Base-by-base conservation (phyloP, 352 stramenopile genomes). In the Globisporangium echinulatum region DNA sequence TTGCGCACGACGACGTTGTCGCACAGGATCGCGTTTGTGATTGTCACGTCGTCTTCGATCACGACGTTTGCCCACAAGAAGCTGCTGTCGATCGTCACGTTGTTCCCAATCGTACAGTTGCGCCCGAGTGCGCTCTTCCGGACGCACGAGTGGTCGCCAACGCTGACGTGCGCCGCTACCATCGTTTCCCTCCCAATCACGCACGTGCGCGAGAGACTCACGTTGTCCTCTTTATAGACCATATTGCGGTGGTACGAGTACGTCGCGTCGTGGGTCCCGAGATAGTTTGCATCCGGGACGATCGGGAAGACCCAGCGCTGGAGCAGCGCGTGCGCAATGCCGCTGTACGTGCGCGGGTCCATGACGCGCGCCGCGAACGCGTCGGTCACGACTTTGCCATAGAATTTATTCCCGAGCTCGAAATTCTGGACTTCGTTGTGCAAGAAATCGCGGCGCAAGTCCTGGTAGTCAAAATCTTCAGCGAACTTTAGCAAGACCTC, bases 381-480 rank as follows among this genome's bases (percentile, higher is more conserved):
- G 48, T 94, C 89, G 44, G 77, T 81, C 4, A 98, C 71, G 13
- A 99, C 74, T 64, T 98, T 88, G 7, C 83, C 92, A 57, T 97
- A 98, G 56, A 99, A 98, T 52, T 97, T 95, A 55, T 98, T 98
- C 64, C 97, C 96, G 48, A 99, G 77, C 60, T 99, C 96, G 69
- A 97, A 96, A 78, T 99, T 99, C 42, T 97, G 92, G 48, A 98
- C 96, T 63, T 97, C 96, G 64, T 99, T 98, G 48, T 92, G 79
- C 54, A 99, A 81, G 74, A 99, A 99, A 66, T 99, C 89, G 1
- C 72, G 67, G 25, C 96, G 75, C 61, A 99, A 79, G 53, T 99
- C 88, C 58, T 98, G 83, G 66, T 99, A 99, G 70, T 99, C 97
- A 71, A 99, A 99, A 69, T 99, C 97, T 67, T 99, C 97, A 25